Evolutionary conservation across 768 basidiomycete species (phyloP), one percentile per base, ranked within the genome.

Genomic region (Amanita exitialis): DNA sequence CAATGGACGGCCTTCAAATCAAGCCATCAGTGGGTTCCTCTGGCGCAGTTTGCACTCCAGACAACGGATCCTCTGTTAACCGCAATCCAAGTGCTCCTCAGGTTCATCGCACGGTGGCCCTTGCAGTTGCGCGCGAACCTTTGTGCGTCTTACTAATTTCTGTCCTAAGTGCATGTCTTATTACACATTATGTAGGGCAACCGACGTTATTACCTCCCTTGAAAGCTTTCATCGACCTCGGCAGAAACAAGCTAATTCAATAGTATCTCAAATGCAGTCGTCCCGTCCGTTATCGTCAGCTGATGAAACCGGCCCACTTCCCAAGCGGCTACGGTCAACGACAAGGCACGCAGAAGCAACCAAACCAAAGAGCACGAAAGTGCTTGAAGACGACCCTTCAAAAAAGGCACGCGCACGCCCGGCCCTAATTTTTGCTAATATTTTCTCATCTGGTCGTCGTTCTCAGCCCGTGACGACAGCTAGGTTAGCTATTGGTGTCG

Each of bases 361-460:
- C 55, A 82, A 79, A 65, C 62, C 69, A 52, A 83, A 82, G 65
- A 66, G 76, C 57, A 74, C 71, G 62, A 87, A 84, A 74, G 65
- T 76, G 59, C 70, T 69, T 62, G 66, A 74, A 60, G 83, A 83
- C 69, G 82, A 85, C 67, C 78, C 80, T 66, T 72, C 76, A 76
- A 87, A 86, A 85, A 89, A 90, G 86, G 87, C 82, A 86, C 80
- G 85, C 82, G 80, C 80, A 76, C 84, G 82, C 81, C 82, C 82
- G 83, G 83, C 81, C 77, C 77, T 86, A 78, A 82, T 78, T 73
- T 79, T 84, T 83, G 76, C 80, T 85, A 86, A 86, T 73, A 75
- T 84, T 75, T 84, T 86, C 85, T 87, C 84, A 86, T 78, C 79
- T 69, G 77, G 78, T 80, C 82, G 80, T 78, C 76, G 76, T 79